Conservation (phyloP, 495 filamentous ascomycete genomes). For the Lophium mytilinum region DNA sequence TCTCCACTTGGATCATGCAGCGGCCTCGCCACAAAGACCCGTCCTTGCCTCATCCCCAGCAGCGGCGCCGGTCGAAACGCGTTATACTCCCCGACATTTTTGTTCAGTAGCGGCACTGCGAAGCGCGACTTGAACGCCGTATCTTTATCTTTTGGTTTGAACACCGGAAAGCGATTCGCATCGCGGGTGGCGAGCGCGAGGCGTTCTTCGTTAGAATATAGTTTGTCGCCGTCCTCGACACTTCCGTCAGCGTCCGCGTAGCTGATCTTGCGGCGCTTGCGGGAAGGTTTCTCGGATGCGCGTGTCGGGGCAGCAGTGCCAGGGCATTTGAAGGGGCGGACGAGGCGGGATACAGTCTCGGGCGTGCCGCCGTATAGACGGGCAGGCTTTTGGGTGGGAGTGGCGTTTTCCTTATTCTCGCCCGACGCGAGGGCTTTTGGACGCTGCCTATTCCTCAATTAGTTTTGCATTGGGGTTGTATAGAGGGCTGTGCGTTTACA, state of each 20-base stretch:
- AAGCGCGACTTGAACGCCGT: conserved; percentile 75
- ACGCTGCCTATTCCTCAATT: conserved; percentile 16
- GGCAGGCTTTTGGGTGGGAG: conserved; percentile 10
- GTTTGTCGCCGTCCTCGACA: conserved; percentile 63
- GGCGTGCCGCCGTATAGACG: conserved; percentile 37
- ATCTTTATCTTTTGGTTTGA: conserved; percentile 82
- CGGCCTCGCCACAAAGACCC: conserved; percentile 79
- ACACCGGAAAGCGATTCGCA: conserved; percentile 82
- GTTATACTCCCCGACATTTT: conserved; percentile 61
- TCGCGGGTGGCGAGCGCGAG: conserved; percentile 81
- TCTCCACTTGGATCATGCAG: conserved; percentile 93
- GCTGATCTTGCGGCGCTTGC: conserved; percentile 83
- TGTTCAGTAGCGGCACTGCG: conserved; percentile 77
- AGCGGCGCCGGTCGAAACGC: conserved; percentile 72
- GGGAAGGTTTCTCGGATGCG: conserved; percentile 68
- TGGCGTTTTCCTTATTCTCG: conserved; percentile 12
- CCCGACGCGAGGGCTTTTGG: conserved; percentile 11
- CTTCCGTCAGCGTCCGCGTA: conserved; percentile 76
- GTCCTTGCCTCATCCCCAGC: conserved; percentile 75
- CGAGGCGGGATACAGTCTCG: conserved; percentile 60
- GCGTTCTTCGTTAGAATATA: conserved; percentile 82
- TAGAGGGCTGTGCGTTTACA: too few species aligned
- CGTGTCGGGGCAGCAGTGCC: conserved; percentile 65
- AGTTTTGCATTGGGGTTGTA: too few species aligned
- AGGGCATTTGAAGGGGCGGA: conserved; percentile 89